Percentiles rank a stretch among this genome's conserved stretches.
Conservation (phyloP, 805 yeast genomes). For the Spathaspora arborariae region DNA sequence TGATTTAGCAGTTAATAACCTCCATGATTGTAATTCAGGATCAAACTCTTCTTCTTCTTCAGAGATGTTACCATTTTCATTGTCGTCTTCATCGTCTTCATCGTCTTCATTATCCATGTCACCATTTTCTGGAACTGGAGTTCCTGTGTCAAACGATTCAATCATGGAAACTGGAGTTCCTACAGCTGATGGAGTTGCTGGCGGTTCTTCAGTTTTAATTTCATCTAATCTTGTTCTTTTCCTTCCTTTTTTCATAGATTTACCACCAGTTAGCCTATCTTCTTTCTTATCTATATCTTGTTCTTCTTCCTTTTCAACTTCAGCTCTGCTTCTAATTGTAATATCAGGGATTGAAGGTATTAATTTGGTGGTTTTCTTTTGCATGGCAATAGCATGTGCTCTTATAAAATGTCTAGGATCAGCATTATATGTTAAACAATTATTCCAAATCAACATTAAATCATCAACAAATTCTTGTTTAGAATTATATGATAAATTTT, state of each 20-base stretch:
- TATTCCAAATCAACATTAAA: conserved; percentile 90
- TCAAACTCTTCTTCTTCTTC: conserved; percentile 56
- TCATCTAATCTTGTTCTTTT: conserved; percentile 35
- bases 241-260: conserved; percentile 38
- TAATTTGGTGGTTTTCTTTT: conserved; percentile 72
- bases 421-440: conserved; percentile 87
- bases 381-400: conserved; percentile 94
- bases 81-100: conserved; percentile 8
- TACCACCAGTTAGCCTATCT: conserved; percentile 29
- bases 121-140: conserved; percentile 10
- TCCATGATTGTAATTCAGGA: conserved; percentile 80
- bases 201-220: conserved; percentile 29
- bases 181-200: conserved; percentile 15
- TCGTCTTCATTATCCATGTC: conserved; percentile 12
- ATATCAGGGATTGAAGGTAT: conserved; percentile 90
- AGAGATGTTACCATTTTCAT: conserved; percentile 8
- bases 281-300: conserved; percentile 15
- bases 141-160: conserved; percentile 10
- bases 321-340: conserved; percentile 65
- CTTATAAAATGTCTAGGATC: conserved; percentile 92
- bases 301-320: conserved; percentile 63
- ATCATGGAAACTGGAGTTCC: conserved; percentile 12
- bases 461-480: conserved; percentile 94
- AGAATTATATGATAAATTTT: conserved; percentile 73
- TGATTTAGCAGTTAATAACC: conserved; percentile 71